Evolutionary conservation across 768 basidiomycete genomes (phyloP).

Genomic region (Kwoniella europaea): DNA sequence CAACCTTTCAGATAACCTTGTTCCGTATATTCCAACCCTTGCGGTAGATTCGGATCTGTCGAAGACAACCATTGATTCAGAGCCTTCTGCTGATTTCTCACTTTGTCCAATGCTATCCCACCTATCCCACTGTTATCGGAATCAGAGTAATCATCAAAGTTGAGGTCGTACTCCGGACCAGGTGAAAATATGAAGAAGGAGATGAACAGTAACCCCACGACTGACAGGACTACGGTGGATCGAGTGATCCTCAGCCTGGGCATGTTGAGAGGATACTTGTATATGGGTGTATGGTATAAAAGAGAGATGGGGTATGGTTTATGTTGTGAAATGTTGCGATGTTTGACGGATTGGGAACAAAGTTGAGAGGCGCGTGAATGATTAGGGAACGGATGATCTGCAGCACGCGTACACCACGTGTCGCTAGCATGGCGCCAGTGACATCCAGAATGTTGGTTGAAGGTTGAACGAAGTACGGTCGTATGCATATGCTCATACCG

Average conservation of each 20-base stretch:
- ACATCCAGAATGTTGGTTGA: background rate
- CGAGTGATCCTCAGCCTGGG: constrained; percentile 17
- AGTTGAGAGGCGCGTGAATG: constrained; percentile 1
- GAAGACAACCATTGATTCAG: constrained; percentile 9
- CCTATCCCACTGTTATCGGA: background rate
- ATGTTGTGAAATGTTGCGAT: background rate
- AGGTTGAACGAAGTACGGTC: background rate
- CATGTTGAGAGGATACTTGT: constrained; percentile 10
- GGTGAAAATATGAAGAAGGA: constrained; percentile 23
- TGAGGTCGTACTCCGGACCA: constrained; percentile 18
- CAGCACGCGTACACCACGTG: background rate
- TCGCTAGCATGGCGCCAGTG: background rate
- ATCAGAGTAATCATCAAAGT: constrained; percentile 12
- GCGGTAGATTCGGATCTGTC: constrained; percentile 15
- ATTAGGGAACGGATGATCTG: background rate
- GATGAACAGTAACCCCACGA: constrained; percentile 15
- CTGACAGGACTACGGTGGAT: constrained; percentile 7
- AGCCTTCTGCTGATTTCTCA: constrained; percentile 16
- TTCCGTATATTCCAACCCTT: constrained; percentile 16
- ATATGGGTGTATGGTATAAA: background rate
- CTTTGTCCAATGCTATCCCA: constrained; percentile 10
- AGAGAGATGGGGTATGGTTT: too few species aligned
- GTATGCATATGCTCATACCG: background rate
- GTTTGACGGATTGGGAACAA: background rate
- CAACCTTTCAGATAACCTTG: constrained; percentile 51